Evolutionary conservation across 2,329 filamentous ascomycete species (phyloP).

Genomic region (Colletotrichum sojae): DNA sequence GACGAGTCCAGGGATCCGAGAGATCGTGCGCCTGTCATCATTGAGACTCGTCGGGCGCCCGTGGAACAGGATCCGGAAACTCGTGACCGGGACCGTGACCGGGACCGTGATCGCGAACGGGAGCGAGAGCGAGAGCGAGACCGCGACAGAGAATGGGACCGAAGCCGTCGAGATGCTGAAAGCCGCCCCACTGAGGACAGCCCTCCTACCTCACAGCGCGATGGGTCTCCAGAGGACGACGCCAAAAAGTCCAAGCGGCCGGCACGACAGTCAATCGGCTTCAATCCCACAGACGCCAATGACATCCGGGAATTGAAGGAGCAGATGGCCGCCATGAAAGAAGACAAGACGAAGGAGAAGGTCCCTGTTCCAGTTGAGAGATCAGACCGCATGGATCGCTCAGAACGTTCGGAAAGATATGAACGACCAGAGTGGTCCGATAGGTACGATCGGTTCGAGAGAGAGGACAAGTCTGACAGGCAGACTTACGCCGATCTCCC

Average conservation of each 20-base stretch:
- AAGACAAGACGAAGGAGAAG: constrained; percentile 33
- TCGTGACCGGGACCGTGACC: constrained; percentile 40
- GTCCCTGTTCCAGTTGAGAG: constrained; percentile 35
- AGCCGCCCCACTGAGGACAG: constrained; percentile 54
- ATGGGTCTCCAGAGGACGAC: constrained; percentile 59
- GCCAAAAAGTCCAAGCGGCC: constrained; percentile 56
- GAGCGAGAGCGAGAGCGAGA: constrained; percentile 29
- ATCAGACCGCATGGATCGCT: constrained; percentile 26
- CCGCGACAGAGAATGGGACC: constrained; percentile 45
- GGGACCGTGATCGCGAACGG: constrained; percentile 40
- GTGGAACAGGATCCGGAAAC: constrained; percentile 42
- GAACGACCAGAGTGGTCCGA: constrained; percentile 27
- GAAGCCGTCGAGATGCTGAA: constrained; percentile 56
- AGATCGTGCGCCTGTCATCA: constrained; percentile 40
- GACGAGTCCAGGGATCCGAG: constrained; percentile 44
- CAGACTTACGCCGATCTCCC: constrained; percentile 38
- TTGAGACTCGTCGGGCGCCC: constrained; percentile 39
- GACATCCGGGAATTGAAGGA: constrained; percentile 66
- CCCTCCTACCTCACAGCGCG: constrained; percentile 51
- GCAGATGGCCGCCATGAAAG: constrained; percentile 61
- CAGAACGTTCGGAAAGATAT: constrained; percentile 21
- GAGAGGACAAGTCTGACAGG: constrained; percentile 24
- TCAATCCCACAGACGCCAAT: constrained; percentile 67
- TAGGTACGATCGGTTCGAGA: constrained; percentile 9
- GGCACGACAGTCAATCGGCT: constrained; percentile 56